These are phyloP conservation scores for Fraxinus quadrangulata DNA, from an alignment of 257 asterid genomes.

Conservation along the genomic window DNA sequence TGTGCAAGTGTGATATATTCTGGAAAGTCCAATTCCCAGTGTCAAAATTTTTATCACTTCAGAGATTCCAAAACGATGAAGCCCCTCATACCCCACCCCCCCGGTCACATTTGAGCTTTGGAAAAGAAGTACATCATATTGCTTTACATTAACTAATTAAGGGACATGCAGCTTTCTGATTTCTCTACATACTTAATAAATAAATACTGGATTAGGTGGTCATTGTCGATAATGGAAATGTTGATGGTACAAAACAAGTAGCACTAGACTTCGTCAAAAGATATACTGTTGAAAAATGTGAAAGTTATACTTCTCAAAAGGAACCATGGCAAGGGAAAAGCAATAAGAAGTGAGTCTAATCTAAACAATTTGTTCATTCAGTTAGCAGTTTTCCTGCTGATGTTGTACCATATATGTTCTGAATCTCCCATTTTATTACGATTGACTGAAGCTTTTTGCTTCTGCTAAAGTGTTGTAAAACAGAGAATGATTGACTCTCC, in stretches of 20 bases:
- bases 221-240: slow-evolving; percentile 92
- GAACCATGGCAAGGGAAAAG: slow-evolving; percentile 99
- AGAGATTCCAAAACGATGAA: not conserved
- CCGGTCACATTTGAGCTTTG: slow-evolving; percentile 17
- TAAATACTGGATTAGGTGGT: slow-evolving; percentile 62
- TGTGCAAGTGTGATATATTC: not conserved
- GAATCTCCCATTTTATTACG: not conserved
- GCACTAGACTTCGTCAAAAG: slow-evolving; percentile 86
- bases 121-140: slow-evolving; percentile 10
- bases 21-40: slow-evolving; percentile 7
- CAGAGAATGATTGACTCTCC: slow-evolving; percentile 99
- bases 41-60: slow-evolving; percentile 15
- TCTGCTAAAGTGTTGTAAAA: slow-evolving; percentile 38
- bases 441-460: not conserved
- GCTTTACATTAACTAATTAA: slow-evolving; percentile 6
- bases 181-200: slow-evolving; percentile 11
- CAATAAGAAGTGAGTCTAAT: slow-evolving; percentile 83
- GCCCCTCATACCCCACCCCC: not conserved
- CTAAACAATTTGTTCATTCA: slow-evolving; percentile 27
- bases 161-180: not conserved
- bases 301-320: slow-evolving; percentile 85
- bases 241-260: slow-evolving; percentile 77
- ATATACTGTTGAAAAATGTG: slow-evolving; percentile 72
- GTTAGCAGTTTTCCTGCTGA: slow-evolving; percentile 9
- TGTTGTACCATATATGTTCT: not conserved